Percentiles rank a stretch among this genome's conserved stretches.
Conservation (phyloP, 2,329 filamentous ascomycete species). For the Trichophyton equinum region DNA sequence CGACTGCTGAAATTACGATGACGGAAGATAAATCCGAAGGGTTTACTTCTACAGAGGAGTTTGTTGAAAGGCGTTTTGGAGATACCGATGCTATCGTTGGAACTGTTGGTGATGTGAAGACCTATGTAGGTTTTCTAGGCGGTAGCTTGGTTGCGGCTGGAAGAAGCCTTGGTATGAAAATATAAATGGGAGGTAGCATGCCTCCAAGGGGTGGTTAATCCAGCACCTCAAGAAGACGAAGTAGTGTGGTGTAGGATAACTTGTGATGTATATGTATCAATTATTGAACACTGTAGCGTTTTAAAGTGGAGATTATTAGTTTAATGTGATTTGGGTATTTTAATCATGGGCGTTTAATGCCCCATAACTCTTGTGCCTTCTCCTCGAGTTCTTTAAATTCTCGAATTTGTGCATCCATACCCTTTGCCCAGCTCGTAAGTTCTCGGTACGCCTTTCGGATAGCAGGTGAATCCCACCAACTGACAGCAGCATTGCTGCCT, state of each 20-base stretch:
- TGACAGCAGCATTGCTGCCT: background rate
- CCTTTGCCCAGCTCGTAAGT: slow-evolving; percentile 6
- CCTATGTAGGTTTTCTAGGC: slow-evolving; percentile 75
- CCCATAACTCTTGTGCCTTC: background rate
- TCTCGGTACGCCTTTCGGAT: slow-evolving; percentile 10
- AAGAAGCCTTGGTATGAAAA: slow-evolving; percentile 73
- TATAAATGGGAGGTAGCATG: slow-evolving; percentile 26
- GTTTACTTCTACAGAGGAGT: slow-evolving; percentile 66
- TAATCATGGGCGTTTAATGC: background rate
- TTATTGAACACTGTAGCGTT: background rate
- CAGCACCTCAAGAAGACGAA: background rate
- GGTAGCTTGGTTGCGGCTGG: slow-evolving; percentile 67
- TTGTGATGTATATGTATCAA: background rate
- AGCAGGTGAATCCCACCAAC: slow-evolving; percentile 12
- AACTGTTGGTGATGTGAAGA: slow-evolving; percentile 50
- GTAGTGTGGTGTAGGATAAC: no score
- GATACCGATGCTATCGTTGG: slow-evolving; percentile 54
- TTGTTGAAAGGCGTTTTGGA: slow-evolving; percentile 61
- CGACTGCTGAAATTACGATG: slow-evolving; percentile 81
- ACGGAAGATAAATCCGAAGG: slow-evolving; percentile 66
- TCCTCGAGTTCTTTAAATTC: slow-evolving; percentile 1
- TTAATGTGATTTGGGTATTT: background rate
- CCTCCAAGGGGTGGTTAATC: background rate
- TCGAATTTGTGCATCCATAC: slow-evolving; percentile 1
- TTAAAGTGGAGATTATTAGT: background rate